phyloP scores from a whole-genome alignment of 1,139 yeast genomes.

The Casaregolazyma lundiana region DNA sequence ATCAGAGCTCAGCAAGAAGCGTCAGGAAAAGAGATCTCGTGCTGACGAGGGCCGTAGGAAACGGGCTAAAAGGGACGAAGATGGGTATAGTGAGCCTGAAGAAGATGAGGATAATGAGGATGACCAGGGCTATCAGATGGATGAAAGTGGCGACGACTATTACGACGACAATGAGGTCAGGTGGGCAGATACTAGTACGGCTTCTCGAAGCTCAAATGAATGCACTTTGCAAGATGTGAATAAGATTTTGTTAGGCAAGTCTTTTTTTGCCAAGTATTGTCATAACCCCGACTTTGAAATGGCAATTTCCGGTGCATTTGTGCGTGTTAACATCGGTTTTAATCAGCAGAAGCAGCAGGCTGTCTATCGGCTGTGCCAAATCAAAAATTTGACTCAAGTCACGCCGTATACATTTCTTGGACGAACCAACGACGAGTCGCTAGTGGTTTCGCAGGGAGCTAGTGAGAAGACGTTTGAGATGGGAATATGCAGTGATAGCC shows the following conservation, averaged over 20 bases:
- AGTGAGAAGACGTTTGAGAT: constrained; percentile 71
- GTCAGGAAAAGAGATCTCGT: constrained; percentile 52
- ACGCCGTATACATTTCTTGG: constrained; percentile 50
- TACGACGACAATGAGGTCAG: constrained; percentile 40
- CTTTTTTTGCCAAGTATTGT: constrained; percentile 66
- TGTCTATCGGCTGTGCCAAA: constrained; percentile 80
- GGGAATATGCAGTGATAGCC: constrained; percentile 73
- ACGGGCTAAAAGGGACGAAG: constrained; percentile 14
- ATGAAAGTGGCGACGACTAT: constrained; percentile 24
- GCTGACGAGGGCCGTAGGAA: constrained; percentile 20
- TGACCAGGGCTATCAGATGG: constrained; percentile 38
- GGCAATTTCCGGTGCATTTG: constrained; percentile 67
- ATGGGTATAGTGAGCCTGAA: constrained; percentile 25
- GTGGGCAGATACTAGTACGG: constrained; percentile 42
- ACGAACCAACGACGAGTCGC: constrained; percentile 35
- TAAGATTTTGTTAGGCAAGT: constrained; percentile 69
- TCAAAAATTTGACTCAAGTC: constrained; percentile 60
- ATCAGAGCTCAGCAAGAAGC: constrained; percentile 78
- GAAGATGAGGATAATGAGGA: constrained; percentile 29
- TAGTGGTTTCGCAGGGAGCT: constrained; percentile 60
- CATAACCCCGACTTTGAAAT: constrained; percentile 78
- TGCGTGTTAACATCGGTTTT: constrained; percentile 73
- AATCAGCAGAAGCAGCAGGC: constrained; percentile 58
- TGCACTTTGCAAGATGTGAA: constrained; percentile 52
- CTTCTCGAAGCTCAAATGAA: constrained; percentile 18